Evolutionary conservation across 495 filamentous ascomycete genomes (phyloP), one percentile per base, ranked within the genome.

Genomic region (Penicillium tannophilum): DNA sequence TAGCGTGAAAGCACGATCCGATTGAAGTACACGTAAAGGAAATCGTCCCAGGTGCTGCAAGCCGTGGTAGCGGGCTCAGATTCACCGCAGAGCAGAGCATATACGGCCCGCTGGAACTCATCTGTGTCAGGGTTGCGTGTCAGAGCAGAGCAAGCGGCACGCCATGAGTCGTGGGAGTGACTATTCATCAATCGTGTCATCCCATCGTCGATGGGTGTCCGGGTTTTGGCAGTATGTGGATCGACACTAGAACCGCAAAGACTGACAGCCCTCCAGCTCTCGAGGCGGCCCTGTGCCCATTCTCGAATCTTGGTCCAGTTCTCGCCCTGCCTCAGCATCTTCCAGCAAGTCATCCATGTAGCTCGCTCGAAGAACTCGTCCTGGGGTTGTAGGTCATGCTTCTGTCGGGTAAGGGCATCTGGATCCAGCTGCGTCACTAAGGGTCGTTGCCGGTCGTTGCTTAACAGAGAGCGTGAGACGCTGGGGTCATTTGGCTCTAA

Each of bases 401-500:
- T 79, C 72, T 98, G 92, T 50, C 94, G 85, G 39, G 85, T 86
- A 14, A 87, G 79, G 6, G 93, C 90, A 81, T 99, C 94, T 6
- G 95, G 95, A 60, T 99, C 94, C 24, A 99, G 79, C 65, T 96
- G 90, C n/a, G 91, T 95, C 45, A 97, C 81, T 4, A 97, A 66
- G 6, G 83, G 67, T 68, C 85, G 82, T 41, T 86, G 85, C 33
- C 80, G 77, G 28, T 86, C 84, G 4, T 81, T 75, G 48, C 76
- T 82, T 42, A 83, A 69, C 54, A 86, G 79, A 33, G 82, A 79
- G 54, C 80, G 78, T 39, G 82, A 76, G 26, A 87, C 78, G 46
- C 77, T 80, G 39, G 83, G 75, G 43, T 79, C 73, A 56, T 81
- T 77, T 7, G 83, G 86, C 52, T 88, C 87, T 51, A 88, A 76